Evolutionary conservation across 768 basidiomycete species (phyloP).

Genomic region (Daedaleopsis nitida): DNA sequence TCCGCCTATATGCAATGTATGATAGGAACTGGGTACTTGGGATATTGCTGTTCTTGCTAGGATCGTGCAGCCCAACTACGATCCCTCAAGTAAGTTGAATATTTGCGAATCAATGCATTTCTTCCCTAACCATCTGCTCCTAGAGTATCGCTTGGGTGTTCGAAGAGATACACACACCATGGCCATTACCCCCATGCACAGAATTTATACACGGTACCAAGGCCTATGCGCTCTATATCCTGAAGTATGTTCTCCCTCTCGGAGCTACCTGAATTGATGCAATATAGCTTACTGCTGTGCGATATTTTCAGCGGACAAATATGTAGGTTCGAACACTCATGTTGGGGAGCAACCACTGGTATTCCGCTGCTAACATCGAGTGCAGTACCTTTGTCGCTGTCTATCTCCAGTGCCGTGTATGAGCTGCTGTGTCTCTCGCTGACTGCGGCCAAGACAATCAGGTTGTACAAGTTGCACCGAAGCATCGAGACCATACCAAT

Average conservation of each 20-base stretch:
- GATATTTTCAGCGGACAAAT: too few species aligned
- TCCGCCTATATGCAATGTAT: slow-evolving; percentile 1
- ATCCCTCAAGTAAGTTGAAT: background rate
- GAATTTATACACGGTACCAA: too few species aligned
- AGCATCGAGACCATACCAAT: too few species aligned
- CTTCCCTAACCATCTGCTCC: too few species aligned
- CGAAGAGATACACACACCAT: background rate
- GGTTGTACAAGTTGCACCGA: background rate
- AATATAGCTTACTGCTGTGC: too few species aligned
- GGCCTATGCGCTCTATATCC: background rate
- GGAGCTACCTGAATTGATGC: too few species aligned
- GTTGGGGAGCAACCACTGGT: too few species aligned
- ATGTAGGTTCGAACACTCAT: too few species aligned
- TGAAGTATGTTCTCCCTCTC: too few species aligned
- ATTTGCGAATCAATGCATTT: too few species aligned
- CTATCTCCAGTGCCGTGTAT: background rate
- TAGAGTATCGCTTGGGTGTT: background rate
- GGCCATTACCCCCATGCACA: background rate
- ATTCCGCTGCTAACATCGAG: background rate
- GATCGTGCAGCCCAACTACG: background rate
- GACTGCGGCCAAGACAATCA: background rate
- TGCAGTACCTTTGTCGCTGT: background rate
- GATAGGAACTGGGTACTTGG: background rate
- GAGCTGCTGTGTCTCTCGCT: background rate
- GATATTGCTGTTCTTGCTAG: background rate